These are phyloP conservation scores for Metschnikowia cubensis DNA, from an alignment of 805 yeast genomes.

Conservation along the genomic window DNA sequence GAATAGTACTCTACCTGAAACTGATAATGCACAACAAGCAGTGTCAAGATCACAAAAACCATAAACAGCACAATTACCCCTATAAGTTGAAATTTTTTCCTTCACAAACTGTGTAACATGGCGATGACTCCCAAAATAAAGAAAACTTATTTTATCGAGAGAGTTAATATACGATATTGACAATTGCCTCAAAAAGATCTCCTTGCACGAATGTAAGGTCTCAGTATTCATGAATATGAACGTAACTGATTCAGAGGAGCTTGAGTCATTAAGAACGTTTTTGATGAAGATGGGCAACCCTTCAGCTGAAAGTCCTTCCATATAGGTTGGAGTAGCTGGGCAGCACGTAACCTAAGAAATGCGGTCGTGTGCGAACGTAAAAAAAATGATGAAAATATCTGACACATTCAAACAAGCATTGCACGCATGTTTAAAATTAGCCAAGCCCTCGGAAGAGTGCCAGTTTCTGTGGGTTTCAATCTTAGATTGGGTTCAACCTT, in stretches of 20 bases:
- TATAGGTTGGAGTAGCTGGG: neutral
- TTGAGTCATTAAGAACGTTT: neutral
- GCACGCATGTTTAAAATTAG: conserved; percentile 2
- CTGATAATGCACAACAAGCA: neutral
- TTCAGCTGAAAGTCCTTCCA: neutral
- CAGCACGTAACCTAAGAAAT: neutral
- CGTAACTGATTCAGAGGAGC: neutral
- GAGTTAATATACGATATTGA: neutral
- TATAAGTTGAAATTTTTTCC: neutral
- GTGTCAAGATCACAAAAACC: conserved; percentile 1
- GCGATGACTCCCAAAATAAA: neutral
- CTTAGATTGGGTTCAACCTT: neutral
- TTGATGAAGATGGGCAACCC: neutral
- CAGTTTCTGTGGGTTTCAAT: neutral
- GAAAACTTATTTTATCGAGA: neutral
- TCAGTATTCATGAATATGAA: neutral
- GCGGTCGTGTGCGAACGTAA: conserved; percentile 5
- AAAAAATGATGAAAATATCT: conserved; percentile 2
- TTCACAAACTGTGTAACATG: neutral
- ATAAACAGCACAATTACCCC: neutral
- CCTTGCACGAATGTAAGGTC: neutral
- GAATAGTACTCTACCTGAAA: neutral
- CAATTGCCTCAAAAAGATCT: neutral
- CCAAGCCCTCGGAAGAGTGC: neutral
- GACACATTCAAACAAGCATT: neutral